phyloP scores from a whole-genome alignment of 768 basidiomycete genomes.

The Asterophora lycoperdoides region DNA sequence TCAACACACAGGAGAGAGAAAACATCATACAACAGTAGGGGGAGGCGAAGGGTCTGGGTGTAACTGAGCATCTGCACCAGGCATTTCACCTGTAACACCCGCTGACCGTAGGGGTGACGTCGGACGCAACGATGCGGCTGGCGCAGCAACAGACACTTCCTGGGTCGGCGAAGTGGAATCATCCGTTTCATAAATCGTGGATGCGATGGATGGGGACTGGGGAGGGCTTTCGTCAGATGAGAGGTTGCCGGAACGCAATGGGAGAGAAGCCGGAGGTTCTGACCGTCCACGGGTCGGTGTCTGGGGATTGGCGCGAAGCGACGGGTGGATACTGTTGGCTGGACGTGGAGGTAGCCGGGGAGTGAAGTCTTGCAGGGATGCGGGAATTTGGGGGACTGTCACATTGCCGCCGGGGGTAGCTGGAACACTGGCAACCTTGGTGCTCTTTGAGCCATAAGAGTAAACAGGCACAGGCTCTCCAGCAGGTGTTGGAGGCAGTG shows the following conservation, averaged over 20 bases:
- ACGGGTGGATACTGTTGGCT: conserved; percentile 74
- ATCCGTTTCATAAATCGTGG: conserved; percentile 23
- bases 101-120: conserved; percentile 8
- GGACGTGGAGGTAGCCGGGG: conserved; percentile 69
- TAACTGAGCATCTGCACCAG: background rate
- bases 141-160: conserved; percentile 1
- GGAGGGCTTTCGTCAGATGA: conserved; percentile 26
- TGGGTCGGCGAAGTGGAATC: conserved; percentile 9
- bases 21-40: background rate
- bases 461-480: conserved; percentile 56
- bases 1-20: background rate
- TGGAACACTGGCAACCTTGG: conserved; percentile 54
- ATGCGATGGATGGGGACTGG: conserved; percentile 25
- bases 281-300: conserved; percentile 42
- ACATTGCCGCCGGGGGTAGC: conserved; percentile 19
- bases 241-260: conserved; percentile 18
- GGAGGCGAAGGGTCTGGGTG: background rate
- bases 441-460: conserved; percentile 69
- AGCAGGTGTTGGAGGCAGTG: conserved; percentile 67
- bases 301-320: conserved; percentile 49
- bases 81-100: background rate
- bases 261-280: conserved; percentile 22
- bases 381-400: conserved; percentile 14
- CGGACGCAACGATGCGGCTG: background rate
- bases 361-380: conserved; percentile 61